These are phyloP conservation scores for Phytopythium boreale DNA, from an alignment of 352 stramenopile genomes.

Conservation along the genomic window DNA sequence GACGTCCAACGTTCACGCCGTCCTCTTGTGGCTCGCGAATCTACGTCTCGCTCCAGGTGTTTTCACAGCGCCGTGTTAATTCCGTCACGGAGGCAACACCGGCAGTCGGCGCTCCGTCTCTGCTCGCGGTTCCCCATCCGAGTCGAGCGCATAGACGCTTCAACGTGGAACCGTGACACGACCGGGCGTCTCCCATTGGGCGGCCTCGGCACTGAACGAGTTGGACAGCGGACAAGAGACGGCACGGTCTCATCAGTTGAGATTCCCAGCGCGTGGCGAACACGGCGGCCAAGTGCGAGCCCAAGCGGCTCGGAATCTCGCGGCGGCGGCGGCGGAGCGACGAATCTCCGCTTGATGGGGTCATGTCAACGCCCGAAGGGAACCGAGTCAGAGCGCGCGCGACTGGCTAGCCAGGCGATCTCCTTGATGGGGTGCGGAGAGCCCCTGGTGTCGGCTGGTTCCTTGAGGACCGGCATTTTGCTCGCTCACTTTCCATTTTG, in stretches of 20 bases:
- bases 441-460: neutral
- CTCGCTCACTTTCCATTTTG: constrained; percentile 24
- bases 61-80: neutral
- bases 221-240: neutral
- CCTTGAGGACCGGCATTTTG: neutral
- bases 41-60: neutral
- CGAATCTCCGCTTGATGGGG: neutral
- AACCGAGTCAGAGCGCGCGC: neutral
- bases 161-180: neutral
- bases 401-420: neutral
- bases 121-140: neutral
- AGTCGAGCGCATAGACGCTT: neutral
- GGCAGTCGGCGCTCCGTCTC: neutral
- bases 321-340: neutral
- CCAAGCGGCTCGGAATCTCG: neutral
- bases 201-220: neutral
- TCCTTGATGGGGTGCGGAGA: neutral
- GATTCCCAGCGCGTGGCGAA: neutral
- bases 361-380: neutral
- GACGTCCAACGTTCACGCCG: neutral
- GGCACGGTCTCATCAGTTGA: neutral
- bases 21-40: neutral
- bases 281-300: neutral
- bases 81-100: neutral
- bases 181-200: neutral